phyloP scores from a whole-genome alignment of 129 eudicot genomes.

The Artemisia tridentata region DNA sequence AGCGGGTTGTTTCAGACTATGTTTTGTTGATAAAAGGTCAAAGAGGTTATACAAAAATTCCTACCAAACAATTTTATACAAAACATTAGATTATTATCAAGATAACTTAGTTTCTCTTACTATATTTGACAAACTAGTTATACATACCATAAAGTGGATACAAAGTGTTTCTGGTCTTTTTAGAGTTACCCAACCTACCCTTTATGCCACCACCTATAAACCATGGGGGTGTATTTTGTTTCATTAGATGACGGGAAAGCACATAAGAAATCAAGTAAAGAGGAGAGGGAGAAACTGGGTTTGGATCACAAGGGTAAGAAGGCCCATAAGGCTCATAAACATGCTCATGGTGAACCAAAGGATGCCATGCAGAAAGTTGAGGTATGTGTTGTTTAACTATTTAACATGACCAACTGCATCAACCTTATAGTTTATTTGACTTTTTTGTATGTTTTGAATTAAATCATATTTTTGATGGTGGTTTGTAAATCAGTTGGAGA shows the following conservation, averaged over 20 bases:
- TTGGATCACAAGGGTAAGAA: constrained; percentile 45
- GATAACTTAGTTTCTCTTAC: background rate
- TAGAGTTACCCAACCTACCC: background rate
- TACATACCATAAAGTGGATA: background rate
- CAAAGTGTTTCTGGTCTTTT: background rate
- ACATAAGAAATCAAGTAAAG: constrained; percentile 38
- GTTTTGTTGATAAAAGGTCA: too few species aligned
- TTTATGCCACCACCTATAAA: constrained; percentile 9
- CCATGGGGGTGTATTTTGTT: constrained; percentile 8
- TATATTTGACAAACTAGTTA: background rate
- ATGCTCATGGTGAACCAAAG: constrained; percentile 56
- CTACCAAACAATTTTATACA: background rate
- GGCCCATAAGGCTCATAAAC: constrained; percentile 34
- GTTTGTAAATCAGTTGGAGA: constrained; percentile 53
- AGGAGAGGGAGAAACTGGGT: constrained; percentile 74
- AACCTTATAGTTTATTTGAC: background rate
- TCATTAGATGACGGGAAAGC: constrained; percentile 42
- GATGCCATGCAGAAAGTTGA: constrained; percentile 72
- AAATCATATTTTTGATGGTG: background rate
- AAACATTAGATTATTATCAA: background rate
- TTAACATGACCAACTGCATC: background rate
- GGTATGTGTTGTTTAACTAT: constrained; percentile 38
- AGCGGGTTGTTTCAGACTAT: too few species aligned
- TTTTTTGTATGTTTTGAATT: background rate
- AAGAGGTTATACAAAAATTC: background rate